Evolutionary conservation across 2,329 filamentous ascomycete genomes (phyloP), one percentile per base, ranked within the genome.

Genomic region (Akanthomyces uredinophilus): DNA sequence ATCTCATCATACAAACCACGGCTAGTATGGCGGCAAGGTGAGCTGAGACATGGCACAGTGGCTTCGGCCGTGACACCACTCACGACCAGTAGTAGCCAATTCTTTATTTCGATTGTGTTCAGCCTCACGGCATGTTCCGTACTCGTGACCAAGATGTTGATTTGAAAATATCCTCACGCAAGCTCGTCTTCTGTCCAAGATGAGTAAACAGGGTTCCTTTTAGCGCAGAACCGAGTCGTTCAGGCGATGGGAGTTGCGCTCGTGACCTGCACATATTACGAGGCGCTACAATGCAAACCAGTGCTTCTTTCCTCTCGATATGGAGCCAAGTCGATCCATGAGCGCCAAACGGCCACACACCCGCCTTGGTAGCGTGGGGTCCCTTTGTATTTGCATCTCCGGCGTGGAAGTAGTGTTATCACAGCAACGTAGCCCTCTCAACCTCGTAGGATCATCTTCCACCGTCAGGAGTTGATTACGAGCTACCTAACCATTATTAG

Each of bases 371-470:
- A 46, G 35, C 35, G 20, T 43, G 29, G 24, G 46, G 16, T 24
- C 46, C 56, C 24, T 22, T 51, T 43, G 32, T 59, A 24, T 29
- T 59, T 59, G 46, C 46, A 51, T 51, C 46, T 59, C 56, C 46
- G 56, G 56, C 37, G 37, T 39, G 32, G 8, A 1, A 39, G 14
- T 5, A 5, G 4, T 16, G 7, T 16, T 14, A 5, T 16, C n/a
- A 16, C 37, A 39, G 37, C 16, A 39, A 39, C 14, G 32, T 14
- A 39, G 37, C 37, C 14, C 13, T 39, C 14, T 14, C 11, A 39
- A 35, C 10, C 7, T 35, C 7, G 32, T 11, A 35, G 32, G 4
- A 35, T 35, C 32, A 35, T 35, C 37, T 39, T 3, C 14, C 37
- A 10, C 37, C 11, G 37, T 5, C 29, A 51, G 7, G 47, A 11